A percentile compares a stretch with the other conserved stretches of the same genome.
Conservation (phyloP, 176 grass and related monocot genomes). For the Bromus sterilis region DNA sequence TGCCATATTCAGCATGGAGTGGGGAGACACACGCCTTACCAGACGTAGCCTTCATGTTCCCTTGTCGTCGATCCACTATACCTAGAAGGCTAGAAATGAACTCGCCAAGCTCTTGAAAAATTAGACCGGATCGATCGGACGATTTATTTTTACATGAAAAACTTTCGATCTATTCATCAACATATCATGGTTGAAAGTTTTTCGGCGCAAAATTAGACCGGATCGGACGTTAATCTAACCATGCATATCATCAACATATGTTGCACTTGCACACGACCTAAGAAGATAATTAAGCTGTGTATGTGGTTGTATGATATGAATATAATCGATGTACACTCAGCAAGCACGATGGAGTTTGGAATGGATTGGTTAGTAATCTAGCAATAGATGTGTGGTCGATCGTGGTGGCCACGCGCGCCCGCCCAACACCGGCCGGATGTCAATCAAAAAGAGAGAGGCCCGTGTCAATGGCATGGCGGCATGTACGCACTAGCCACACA, state of each 20-base stretch:
- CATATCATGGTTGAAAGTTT: too few relatives aligned
- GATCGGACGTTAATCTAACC: not conserved
- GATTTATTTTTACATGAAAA: too few relatives aligned
- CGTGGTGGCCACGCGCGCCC: not conserved
- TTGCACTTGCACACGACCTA: not conserved
- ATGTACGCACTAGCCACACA: not conserved
- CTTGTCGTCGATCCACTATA: not conserved
- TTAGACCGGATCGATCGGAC: not conserved
- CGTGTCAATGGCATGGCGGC: not conserved
- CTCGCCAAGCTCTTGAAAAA: not conserved
- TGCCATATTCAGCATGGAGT: not conserved
- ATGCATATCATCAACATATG: too few relatives aligned
- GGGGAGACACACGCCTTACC: not conserved
- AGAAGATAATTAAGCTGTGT: not conserved
- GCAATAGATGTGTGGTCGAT: not conserved
- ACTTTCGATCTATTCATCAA: too few relatives aligned
- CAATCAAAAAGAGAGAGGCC: not conserved
- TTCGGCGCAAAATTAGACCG: not conserved
- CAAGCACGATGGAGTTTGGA: not conserved
- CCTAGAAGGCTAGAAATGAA: too few relatives aligned
- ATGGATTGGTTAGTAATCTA: not conserved
- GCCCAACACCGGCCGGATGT: not conserved
- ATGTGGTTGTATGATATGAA: not conserved
- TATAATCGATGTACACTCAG: not conserved
- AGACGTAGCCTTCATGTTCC: not conserved